These are phyloP conservation scores for Posidonia oceanica DNA, from an alignment of 116 monocot species.

Conservation along the genomic window DNA sequence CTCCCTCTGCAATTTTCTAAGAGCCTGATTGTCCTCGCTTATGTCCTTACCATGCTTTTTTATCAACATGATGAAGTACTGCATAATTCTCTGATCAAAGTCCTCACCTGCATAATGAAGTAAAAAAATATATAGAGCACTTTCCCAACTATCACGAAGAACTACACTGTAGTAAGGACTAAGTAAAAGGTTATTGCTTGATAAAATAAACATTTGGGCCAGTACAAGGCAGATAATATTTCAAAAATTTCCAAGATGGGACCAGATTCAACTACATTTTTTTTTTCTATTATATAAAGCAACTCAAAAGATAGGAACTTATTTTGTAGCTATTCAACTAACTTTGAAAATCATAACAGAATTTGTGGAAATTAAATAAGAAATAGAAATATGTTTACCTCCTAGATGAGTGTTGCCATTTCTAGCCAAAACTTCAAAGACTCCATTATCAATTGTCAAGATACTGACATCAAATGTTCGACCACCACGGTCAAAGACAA, in stretches of 20 bases:
- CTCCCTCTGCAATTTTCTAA: slow-evolving; percentile 52
- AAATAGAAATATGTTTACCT: slow-evolving; percentile 21
- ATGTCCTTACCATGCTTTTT: slow-evolving; percentile 78
- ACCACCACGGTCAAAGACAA: slow-evolving; percentile 72
- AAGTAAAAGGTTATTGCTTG: too few relatives aligned
- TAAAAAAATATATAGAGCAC: not conserved
- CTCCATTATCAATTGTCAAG: slow-evolving; percentile 59
- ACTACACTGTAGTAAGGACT: too few relatives aligned
- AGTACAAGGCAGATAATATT: too few relatives aligned
- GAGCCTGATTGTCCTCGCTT: slow-evolving; percentile 51
- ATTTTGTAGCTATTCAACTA: too few relatives aligned
- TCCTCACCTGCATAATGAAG: slow-evolving; percentile 37
- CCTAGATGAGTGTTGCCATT: slow-evolving; percentile 55
- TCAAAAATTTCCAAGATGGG: too few relatives aligned
- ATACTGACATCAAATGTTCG: slow-evolving; percentile 78
- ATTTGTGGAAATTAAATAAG: not conserved
- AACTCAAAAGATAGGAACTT: too few relatives aligned
- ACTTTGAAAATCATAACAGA: too few relatives aligned
- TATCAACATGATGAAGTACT: slow-evolving; percentile 68
- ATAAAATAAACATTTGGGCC: too few relatives aligned
- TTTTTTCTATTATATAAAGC: not conserved
- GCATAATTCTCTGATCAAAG: slow-evolving; percentile 63
- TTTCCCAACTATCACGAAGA: too few relatives aligned
- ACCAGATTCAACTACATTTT: too few relatives aligned
- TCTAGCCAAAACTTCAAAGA: slow-evolving; percentile 55